phyloP scores from a whole-genome alignment of 2,329 filamentous ascomycete genomes.

The Exophiala phaeomuriformis region DNA sequence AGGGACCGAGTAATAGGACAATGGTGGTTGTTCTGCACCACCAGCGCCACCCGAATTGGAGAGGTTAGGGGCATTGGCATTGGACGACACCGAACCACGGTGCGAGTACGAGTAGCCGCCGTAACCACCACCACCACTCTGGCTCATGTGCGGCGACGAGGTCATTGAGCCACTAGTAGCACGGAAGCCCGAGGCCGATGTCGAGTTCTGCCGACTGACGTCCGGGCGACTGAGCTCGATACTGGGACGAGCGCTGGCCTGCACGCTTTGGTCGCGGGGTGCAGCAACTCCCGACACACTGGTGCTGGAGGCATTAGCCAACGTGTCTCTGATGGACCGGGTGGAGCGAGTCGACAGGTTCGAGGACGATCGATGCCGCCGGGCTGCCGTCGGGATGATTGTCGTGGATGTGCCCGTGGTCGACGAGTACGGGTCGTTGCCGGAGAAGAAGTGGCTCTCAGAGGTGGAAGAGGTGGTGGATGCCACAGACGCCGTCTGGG shows the following conservation, averaged over 20 bases:
- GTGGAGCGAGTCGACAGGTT: conserved; percentile 44
- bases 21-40: not conserved
- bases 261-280: conserved; percentile 33
- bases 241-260: conserved; percentile 19
- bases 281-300: conserved; percentile 39
- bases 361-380: conserved; percentile 51
- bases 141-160: conserved; percentile 17
- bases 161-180: conserved; percentile 8
- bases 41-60: not conserved
- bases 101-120: conserved; percentile 12
- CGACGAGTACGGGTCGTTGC: conserved; percentile 28
- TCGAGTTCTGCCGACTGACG: conserved; percentile 39
- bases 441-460: conserved; percentile 37
- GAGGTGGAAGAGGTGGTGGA: conserved; percentile 54
- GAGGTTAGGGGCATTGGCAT: conserved; percentile 5
- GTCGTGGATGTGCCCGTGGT: conserved; percentile 40
- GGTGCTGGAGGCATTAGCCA: conserved; percentile 24
- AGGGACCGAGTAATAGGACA: conserved; percentile 11
- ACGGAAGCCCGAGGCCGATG: conserved; percentile 32
- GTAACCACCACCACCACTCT: not conserved
- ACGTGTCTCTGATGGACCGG: conserved; percentile 25
- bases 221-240: conserved; percentile 26
- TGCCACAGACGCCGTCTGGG: conserved; percentile 56
- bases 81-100: conserved; percentile 19
- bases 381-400: conserved; percentile 48